Evolutionary conservation across 805 yeast species (phyloP).

Genomic region (Kregervanrija pseudodelftensis): DNA sequence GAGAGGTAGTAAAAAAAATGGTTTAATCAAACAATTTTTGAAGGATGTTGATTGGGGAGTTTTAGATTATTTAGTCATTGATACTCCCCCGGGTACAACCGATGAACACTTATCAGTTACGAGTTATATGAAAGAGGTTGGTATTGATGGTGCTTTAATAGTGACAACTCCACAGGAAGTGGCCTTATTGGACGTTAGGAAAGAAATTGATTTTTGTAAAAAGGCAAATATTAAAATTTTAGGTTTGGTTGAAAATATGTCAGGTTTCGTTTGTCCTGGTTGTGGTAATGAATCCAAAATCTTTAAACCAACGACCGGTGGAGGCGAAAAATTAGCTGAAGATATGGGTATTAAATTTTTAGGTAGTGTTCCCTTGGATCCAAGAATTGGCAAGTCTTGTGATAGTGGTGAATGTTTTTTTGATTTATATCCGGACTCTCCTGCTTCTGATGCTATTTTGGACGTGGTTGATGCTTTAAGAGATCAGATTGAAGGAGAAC

Average conservation of each 20-base stretch:
- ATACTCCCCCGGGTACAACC: slow-evolving; percentile 98
- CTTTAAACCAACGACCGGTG: slow-evolving; percentile 95
- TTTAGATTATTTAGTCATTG: slow-evolving; percentile 80
- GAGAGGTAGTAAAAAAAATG: slow-evolving; percentile 96
- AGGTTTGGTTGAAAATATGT: slow-evolving; percentile 96
- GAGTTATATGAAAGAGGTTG: slow-evolving; percentile 78
- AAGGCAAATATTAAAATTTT: slow-evolving; percentile 82
- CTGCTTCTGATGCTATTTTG: slow-evolving; percentile 81
- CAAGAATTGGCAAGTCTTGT: slow-evolving; percentile 84
- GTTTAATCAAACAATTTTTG: slow-evolving; percentile 85
- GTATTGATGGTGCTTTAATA: slow-evolving; percentile 90
- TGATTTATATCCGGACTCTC: slow-evolving; percentile 82
- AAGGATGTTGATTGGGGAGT: slow-evolving; percentile 95
- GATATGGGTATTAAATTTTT: slow-evolving; percentile 73
- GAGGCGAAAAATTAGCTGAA: slow-evolving; percentile 77
- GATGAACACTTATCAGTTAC: slow-evolving; percentile 94
- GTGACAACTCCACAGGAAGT: slow-evolving; percentile 99
- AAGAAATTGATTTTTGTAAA: slow-evolving; percentile 89
- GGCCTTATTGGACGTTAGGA: slow-evolving; percentile 87
- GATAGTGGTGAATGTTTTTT: slow-evolving; percentile 82
- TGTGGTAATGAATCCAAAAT: slow-evolving; percentile 88
- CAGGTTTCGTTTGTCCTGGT: slow-evolving; percentile 95
- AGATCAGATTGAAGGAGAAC: slow-evolving; percentile 30
- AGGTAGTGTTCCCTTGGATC: slow-evolving; percentile 94
- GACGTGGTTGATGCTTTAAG: slow-evolving; percentile 72